A percentile compares a stretch with the other conserved stretches of the same genome.
These are phyloP conservation scores for Cercospora sesami DNA, from an alignment of 2,329 filamentous ascomycete species.

Conservation along the genomic window DNA sequence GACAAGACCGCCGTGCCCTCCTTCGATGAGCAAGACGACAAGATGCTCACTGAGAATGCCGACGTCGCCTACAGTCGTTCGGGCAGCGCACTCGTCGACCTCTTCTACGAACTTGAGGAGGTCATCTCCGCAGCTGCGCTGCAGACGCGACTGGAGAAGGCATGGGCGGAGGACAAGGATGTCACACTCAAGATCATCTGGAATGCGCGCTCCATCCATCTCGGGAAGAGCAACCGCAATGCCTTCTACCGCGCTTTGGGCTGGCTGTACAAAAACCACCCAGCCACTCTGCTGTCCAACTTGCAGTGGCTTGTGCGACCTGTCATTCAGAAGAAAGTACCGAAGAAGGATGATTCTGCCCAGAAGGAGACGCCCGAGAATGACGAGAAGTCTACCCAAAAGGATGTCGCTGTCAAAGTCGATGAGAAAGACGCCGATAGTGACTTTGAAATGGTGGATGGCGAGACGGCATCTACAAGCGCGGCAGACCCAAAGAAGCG, in stretches of 20 bases:
- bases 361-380: conserved; percentile 34
- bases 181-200: conserved; percentile 61
- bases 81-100: conserved; percentile 51
- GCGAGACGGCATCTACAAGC: conserved; percentile 12
- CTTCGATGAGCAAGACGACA: conserved; percentile 34
- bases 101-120: conserved; percentile 56
- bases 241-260: conserved; percentile 49
- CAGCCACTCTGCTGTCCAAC: conserved; percentile 56
- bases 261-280: conserved; percentile 59
- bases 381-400: conserved; percentile 37
- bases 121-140: conserved; percentile 43
- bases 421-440: conserved; percentile 35
- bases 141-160: conserved; percentile 46
- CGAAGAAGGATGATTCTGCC: conserved; percentile 41
- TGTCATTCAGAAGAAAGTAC: conserved; percentile 56
- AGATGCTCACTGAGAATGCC: conserved; percentile 55
- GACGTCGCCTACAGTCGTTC: conserved; percentile 54
- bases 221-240: conserved; percentile 55
- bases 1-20: conserved; percentile 22
- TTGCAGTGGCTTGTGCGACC: conserved; percentile 58
- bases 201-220: conserved; percentile 61
- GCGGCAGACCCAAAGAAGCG: conserved; percentile 19
- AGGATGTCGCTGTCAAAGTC: conserved; percentile 45
- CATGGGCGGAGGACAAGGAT: conserved; percentile 54
- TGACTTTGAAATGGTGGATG: conserved; percentile 32